Evolutionary conservation across 768 basidiomycete genomes (phyloP).

Genomic region (Termitomyces sp.): DNA sequence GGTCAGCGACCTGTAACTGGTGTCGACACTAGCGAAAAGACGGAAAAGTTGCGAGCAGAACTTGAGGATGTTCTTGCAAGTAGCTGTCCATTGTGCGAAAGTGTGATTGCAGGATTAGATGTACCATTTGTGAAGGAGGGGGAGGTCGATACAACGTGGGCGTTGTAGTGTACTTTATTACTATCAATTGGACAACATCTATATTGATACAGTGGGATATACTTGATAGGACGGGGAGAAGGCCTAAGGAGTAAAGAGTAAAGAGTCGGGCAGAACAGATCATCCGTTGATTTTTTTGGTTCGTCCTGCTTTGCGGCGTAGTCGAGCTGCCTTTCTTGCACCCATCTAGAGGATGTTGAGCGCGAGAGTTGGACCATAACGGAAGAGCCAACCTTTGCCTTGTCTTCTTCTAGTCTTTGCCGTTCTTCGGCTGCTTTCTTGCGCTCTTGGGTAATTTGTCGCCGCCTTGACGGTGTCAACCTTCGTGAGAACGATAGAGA

Average conservation of each 20-base stretch:
- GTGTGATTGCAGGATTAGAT: slow-evolving; percentile 79
- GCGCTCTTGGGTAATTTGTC: slow-evolving; percentile 64
- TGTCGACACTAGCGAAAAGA: slow-evolving; percentile 50
- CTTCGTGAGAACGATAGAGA: neutral
- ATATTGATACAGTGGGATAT: slow-evolving; percentile 4
- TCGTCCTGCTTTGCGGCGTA: slow-evolving; percentile 67
- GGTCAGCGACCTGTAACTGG: slow-evolving; percentile 45
- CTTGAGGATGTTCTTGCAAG: slow-evolving; percentile 86
- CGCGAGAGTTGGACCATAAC: neutral
- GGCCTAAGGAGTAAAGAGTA: neutral
- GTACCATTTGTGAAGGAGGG: slow-evolving; percentile 79
- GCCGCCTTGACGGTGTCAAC: slow-evolving; percentile 38
- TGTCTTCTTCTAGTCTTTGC: slow-evolving; percentile 57
- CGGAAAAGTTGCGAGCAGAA: slow-evolving; percentile 73
- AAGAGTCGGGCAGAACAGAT: slow-evolving; percentile 10
- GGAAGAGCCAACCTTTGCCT: slow-evolving; percentile 44
- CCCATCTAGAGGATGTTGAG: slow-evolving; percentile 53
- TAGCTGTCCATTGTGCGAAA: slow-evolving; percentile 91
- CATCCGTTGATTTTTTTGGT: slow-evolving; percentile 79
- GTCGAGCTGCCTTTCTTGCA: slow-evolving; percentile 67
- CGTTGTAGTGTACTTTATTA: slow-evolving; percentile 34
- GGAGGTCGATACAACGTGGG: slow-evolving; percentile 76
- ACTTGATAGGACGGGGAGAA: slow-evolving; percentile 6
- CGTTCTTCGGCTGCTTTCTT: slow-evolving; percentile 72
- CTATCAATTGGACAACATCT: slow-evolving; percentile 6